These are phyloP conservation scores for Dryas octopetala DNA, from an alignment of 306 rosid species.

Conservation along the genomic window DNA sequence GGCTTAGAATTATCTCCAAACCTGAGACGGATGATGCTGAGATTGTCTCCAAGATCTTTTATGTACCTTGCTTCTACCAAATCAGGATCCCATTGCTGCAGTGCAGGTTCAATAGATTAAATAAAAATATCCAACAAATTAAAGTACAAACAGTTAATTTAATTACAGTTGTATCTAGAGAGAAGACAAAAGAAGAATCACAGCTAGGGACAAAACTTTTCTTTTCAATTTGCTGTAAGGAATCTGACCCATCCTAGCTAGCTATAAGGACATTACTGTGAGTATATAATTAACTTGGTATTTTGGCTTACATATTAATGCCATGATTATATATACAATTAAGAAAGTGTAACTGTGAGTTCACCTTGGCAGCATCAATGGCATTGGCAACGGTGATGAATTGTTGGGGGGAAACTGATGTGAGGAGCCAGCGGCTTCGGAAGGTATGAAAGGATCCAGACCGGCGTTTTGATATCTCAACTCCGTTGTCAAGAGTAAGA, in stretches of 20 bases:
- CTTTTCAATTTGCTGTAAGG: too few species aligned
- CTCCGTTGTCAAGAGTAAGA: conserved; percentile 61
- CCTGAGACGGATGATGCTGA: conserved; percentile 74
- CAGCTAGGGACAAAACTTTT: too few species aligned
- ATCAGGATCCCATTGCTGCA: conserved; percentile 95
- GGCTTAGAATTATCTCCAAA: conserved; percentile 87
- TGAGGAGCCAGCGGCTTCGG: conserved; percentile 76
- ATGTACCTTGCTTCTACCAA: conserved; percentile 82
- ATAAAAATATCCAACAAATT: background rate
- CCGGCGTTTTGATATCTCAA: conserved; percentile 73
- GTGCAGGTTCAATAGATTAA: conserved; percentile 13
- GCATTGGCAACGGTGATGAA: conserved; percentile 82
- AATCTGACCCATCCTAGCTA: too few species aligned
- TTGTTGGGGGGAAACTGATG: conserved; percentile 69
- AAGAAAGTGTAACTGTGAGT: background rate
- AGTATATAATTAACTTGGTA: too few species aligned
- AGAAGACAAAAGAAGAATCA: too few species aligned
- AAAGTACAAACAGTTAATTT: too few species aligned
- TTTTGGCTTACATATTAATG: too few species aligned
- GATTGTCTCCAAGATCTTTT: conserved; percentile 67
- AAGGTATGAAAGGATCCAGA: conserved; percentile 74
- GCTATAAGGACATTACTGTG: too few species aligned
- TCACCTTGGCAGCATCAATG: conserved; percentile 91
- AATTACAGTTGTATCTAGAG: too few species aligned
- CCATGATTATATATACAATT: too few species aligned